These are phyloP conservation scores for Colletotrichum trifolii DNA, from an alignment of 2,329 filamentous ascomycete species.

Conservation along the genomic window DNA sequence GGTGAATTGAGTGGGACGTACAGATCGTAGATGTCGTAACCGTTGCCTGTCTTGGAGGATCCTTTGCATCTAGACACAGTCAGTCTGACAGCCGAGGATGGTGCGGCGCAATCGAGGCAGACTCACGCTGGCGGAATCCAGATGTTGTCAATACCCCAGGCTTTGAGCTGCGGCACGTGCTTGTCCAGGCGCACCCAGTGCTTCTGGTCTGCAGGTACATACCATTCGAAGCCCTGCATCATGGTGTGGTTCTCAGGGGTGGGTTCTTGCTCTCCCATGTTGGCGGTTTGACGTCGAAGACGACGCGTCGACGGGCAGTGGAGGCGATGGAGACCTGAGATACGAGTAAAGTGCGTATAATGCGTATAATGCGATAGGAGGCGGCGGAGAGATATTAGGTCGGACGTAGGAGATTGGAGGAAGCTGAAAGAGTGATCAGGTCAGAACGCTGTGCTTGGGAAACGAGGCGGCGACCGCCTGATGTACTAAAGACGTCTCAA, in stretches of 20 bases:
- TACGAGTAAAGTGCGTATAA: not conserved
- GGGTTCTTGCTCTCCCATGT: slow-evolving; percentile 36
- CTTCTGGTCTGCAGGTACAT: slow-evolving; percentile 70
- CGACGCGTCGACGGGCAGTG: not conserved
- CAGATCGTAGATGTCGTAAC: slow-evolving; percentile 77
- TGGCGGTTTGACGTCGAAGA: slow-evolving; percentile 5
- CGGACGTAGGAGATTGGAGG: not conserved
- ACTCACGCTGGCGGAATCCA: slow-evolving; percentile 74
- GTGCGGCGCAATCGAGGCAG: not conserved
- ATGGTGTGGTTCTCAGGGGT: slow-evolving; percentile 64
- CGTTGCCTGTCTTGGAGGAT: slow-evolving; percentile 71
- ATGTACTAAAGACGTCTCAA: not conserved
- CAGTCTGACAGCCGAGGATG: not conserved
- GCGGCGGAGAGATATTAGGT: not conserved
- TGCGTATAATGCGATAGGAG: too few species aligned
- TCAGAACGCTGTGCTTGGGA: too few species aligned
- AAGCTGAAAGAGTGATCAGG: not conserved
- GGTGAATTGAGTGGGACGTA: slow-evolving; percentile 41
- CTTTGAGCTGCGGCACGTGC: slow-evolving; percentile 66
- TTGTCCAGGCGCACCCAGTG: slow-evolving; percentile 72
- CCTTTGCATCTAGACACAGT: slow-evolving; percentile 66
- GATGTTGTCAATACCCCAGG: slow-evolving; percentile 71
- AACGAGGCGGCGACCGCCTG: too few species aligned
- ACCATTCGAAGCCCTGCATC: slow-evolving; percentile 81
- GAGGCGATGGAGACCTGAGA: slow-evolving; percentile 1